Percentiles rank a stretch among this genome's conserved stretches.
phyloP scores from a whole-genome alignment of 352 stramenopile genomes.

The Globisporangium abappressorium region DNA sequence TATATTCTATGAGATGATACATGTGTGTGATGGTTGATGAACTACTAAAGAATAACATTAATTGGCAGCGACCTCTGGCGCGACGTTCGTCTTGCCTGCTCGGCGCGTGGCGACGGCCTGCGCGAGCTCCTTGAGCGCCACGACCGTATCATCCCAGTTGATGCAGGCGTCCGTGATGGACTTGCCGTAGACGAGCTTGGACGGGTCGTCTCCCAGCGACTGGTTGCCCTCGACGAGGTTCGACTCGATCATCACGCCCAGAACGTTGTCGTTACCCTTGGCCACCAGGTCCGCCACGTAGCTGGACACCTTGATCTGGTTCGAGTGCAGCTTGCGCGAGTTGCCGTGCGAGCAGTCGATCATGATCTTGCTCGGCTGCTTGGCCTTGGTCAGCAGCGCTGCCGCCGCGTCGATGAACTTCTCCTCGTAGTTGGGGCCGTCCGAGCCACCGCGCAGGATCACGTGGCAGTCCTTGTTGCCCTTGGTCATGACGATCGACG shows the following conservation, averaged over 20 bases:
- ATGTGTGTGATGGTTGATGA: background rate
- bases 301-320: constrained; percentile 75
- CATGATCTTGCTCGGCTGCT: constrained; percentile 79
- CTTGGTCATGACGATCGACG: constrained; percentile 80
- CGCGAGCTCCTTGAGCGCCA: constrained; percentile 53
- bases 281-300: constrained; percentile 68
- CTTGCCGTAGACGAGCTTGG: constrained; percentile 79
- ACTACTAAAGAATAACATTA: constrained; percentile 6
- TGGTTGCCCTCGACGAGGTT: constrained; percentile 88
- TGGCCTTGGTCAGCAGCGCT: constrained; percentile 56
- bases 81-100: background rate
- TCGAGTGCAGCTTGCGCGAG: constrained; percentile 78
- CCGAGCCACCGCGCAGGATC: constrained; percentile 72
- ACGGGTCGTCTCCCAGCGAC: constrained; percentile 59
- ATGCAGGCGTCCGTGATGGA: constrained; percentile 89
- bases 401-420: constrained; percentile 66
- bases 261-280: constrained; percentile 58
- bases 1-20: background rate
- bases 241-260: constrained; percentile 88
- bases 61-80: background rate
- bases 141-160: constrained; percentile 79
- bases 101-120: constrained; percentile 50
- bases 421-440: constrained; percentile 81
- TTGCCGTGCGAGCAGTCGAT: constrained; percentile 89
- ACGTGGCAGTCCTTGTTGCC: constrained; percentile 86